These are phyloP conservation scores for Ogataea trehaloabstinens DNA, from an alignment of 805 yeast species.

Conservation along the genomic window DNA sequence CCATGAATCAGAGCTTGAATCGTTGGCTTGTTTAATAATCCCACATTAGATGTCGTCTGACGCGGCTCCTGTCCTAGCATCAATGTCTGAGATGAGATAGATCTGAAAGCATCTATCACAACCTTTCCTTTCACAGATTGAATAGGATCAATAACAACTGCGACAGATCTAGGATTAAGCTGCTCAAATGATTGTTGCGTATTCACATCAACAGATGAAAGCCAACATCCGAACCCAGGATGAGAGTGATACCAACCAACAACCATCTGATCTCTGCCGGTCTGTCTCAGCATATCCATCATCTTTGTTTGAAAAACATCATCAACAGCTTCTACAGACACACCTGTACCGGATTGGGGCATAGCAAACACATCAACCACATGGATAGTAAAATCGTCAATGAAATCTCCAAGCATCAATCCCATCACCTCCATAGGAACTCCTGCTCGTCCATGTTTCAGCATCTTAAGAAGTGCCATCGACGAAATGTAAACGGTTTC, in stretches of 20 bases:
- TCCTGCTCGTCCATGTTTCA: conserved; percentile 95
- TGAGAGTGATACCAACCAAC: conserved; percentile 99
- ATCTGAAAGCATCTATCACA: conserved; percentile 96
- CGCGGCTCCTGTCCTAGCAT: conserved; percentile 98
- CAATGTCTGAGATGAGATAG: conserved; percentile 80
- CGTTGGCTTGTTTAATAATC: conserved; percentile 92
- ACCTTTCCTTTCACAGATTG: conserved; percentile 99
- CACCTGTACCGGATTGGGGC: conserved; percentile 98
- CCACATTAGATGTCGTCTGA: conserved; percentile 94
- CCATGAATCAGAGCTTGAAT: conserved; percentile 98
- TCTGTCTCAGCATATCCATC: conserved; percentile 99
- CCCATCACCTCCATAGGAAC: conserved; percentile 90
- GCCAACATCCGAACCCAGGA: conserved; percentile 99
- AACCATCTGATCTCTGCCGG: conserved; percentile 99
- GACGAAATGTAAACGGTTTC: conserved; percentile 97
- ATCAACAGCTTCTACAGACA: conserved; percentile 97
- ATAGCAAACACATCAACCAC: conserved; percentile 98
- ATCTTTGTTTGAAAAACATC: conserved; percentile 97
- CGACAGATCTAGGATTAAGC: conserved; percentile 92
- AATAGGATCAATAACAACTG: conserved; percentile 97
- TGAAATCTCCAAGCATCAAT: conserved; percentile 95
- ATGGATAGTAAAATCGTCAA: conserved; percentile 94
- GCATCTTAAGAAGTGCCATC: conserved; percentile 91
- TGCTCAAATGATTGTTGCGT: conserved; percentile 98
- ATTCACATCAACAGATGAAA: conserved; percentile 94